Base-by-base conservation (phyloP, 495 filamentous ascomycete species). In the Acidiella bohemica region DNA sequence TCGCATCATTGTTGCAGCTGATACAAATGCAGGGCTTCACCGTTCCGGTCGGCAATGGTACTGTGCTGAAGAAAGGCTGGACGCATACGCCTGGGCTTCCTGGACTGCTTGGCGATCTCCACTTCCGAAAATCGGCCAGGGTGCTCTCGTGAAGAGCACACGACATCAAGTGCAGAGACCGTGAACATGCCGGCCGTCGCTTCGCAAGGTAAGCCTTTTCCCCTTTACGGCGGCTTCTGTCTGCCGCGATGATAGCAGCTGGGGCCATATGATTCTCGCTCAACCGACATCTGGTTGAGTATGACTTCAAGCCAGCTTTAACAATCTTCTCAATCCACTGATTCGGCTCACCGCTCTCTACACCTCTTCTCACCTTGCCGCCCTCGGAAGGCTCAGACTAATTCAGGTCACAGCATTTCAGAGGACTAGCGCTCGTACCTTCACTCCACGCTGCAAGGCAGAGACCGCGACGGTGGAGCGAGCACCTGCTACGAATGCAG, bases 301-400 rank as follows among this genome's bases (percentile, higher is more conserved):
- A 45, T 50, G 47, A 30, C 46, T 44, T 41, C 24, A 50, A 23
- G 47, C 47, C 47, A 50, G 47, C 47, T 40, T 33, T 40, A 32
- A 16, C 16, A 31, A 42, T 48, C 47, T 50, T 50, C 47, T 50
- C 46, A 38, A 39, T 32, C n/a, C n/a, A n/a, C n/a, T n/a, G n/a
- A n/a, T n/a, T n/a, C n/a, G n/a, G n/a, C n/a, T n/a, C n/a, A n/a
- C n/a, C n/a, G n/a, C n/a, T n/a, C n/a, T n/a, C n/a, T n/a, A n/a
- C n/a, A n/a, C n/a, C n/a, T n/a, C n/a, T n/a, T n/a, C n/a, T n/a
- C n/a, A n/a, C n/a, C n/a, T n/a, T n/a, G n/a, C n/a, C n/a, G n/a
- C n/a, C n/a, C n/a, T n/a, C n/a, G n/a, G n/a, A n/a, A n/a, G n/a
- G n/a, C n/a, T n/a, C n/a, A n/a, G n/a, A n/a, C n/a, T n/a, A n/a